Evolutionary conservation across 2,329 filamentous ascomycete genomes (phyloP).

Genomic region (Taxawa tesnikishii): DNA sequence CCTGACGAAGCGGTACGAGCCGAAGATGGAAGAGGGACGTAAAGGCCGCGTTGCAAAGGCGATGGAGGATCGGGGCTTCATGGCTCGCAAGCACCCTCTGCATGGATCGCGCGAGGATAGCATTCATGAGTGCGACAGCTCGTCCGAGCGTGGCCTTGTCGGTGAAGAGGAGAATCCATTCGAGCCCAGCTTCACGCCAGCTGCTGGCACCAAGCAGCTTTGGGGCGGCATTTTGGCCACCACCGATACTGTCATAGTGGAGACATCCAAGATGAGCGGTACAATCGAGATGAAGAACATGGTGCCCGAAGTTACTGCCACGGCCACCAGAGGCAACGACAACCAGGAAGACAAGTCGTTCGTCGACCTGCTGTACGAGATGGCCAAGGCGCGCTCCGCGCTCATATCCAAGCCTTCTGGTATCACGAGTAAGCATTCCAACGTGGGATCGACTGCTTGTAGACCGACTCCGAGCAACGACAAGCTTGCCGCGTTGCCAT

Average conservation of each 20-base stretch:
- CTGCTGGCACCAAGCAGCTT: conserved; percentile 10
- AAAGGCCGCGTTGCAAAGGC: conserved; percentile 4
- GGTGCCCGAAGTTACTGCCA: conserved; percentile 8
- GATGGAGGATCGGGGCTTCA: conserved; percentile 9
- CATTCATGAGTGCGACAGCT: conserved; percentile 13
- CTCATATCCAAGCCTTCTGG: not conserved
- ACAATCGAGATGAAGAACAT: conserved; percentile 14
- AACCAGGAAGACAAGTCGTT: conserved; percentile 28
- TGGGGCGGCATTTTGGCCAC: conserved; percentile 24
- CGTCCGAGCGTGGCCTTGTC: conserved; percentile 11
- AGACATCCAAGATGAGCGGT: conserved; percentile 13
- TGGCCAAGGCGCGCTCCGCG: conserved; percentile 6
- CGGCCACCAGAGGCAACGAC: conserved; percentile 14
- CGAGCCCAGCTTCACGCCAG: conserved; percentile 2
- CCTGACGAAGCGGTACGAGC: conserved; percentile 15
- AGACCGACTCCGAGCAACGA: too few relatives aligned
- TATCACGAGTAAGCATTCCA: too few relatives aligned
- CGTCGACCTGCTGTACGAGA: conserved; percentile 21
- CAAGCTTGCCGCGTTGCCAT: too few relatives aligned
- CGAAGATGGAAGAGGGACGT: conserved; percentile 4
- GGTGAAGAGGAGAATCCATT: conserved; percentile 3
- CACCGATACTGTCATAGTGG: conserved; percentile 20
- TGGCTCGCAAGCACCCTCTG: conserved; percentile 5
- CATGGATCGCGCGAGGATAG: conserved; percentile 5
- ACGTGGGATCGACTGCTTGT: too few relatives aligned